Evolutionary conservation across 306 rosid species (phyloP), one percentile per base, ranked within the genome.

Genomic region (Malus asiatica): DNA sequence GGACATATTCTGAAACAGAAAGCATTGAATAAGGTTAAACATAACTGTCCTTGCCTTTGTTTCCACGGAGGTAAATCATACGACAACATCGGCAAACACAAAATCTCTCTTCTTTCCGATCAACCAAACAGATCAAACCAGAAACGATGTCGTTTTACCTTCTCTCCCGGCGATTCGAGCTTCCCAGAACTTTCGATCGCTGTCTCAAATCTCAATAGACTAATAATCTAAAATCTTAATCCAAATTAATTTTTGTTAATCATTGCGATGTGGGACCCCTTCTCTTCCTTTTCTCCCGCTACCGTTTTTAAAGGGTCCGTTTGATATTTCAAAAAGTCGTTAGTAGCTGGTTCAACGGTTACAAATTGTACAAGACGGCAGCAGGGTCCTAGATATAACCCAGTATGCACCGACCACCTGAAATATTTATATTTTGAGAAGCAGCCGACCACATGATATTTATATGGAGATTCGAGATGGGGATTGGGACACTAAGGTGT

Each of bases 311-410:
- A 51, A 22, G 55, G 64, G 44, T 25, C 58, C 29, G 1, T 67
- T 40, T 5, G 57, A 25, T 38, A 12, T 67, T 76, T 63, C 61
- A 76, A 81, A 85, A 72, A 66, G 77, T 85, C 72, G 78, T 81
- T 86, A 58, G 59, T 48, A 45, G 58, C 66, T 38, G 55, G 61
- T 77, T 48, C 80, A 83, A 86, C 86, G 88, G 88, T 77, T 82
- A 78, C 59, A 77, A 61, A 40, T 59, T 51, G 2, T 16, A 15
- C 55, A 51, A 51, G 55, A 51, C n/a, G 29, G 62, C 62, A 32
- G 68, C 29, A 58, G 3, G 13, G 44, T 18, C 80, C n/a, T 62
- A 32, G 48, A 19, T 74, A 14, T 40, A 35, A 67, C 83, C 83
- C 84, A 78, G 79, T 38, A 67, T 73, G 30, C 35, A 67, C 90